These are phyloP conservation scores for Mortierella sp. DNA, from an alignment of 371 early-diverging fungal species.

Conservation along the genomic window DNA sequence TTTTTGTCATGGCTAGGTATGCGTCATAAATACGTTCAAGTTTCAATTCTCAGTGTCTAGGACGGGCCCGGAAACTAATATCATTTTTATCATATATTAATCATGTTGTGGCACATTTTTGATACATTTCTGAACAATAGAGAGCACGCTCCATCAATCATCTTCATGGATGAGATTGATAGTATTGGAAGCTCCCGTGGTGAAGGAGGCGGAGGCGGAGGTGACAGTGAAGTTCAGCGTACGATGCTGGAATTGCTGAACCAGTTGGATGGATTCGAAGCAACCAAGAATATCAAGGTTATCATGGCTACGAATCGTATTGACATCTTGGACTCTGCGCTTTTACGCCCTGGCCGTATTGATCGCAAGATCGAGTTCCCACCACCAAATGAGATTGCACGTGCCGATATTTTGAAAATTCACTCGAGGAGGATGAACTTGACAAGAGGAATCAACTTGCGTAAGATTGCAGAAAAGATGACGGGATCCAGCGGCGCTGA, in stretches of 20 bases:
- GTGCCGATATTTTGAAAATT: conserved; percentile 99
- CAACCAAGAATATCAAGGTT: conserved; percentile 97
- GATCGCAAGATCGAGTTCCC: conserved; percentile 99
- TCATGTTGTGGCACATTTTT: background rate
- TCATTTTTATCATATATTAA: background rate
- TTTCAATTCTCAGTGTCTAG: background rate
- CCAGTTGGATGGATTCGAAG: conserved; percentile 99
- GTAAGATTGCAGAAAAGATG: conserved; percentile 96
- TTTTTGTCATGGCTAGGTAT: conserved; percentile 99
- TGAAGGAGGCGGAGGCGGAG: conserved; percentile 86
- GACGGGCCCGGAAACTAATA: background rate
- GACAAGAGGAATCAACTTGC: conserved; percentile 97
- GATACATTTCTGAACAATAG: conserved; percentile 40
- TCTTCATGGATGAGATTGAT: conserved; percentile 99
- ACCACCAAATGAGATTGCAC: conserved; percentile 97
- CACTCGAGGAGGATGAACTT: conserved; percentile 99
- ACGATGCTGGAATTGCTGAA: conserved; percentile 99
- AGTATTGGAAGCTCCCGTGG: conserved; percentile 98
- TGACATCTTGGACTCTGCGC: conserved; percentile 98
- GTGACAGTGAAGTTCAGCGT: conserved; percentile 99
- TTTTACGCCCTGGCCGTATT: conserved; percentile 98
- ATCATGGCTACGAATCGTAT: conserved; percentile 99
- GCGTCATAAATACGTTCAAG: background rate
- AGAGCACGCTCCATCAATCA: conserved; percentile 98
- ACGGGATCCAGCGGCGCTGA: conserved; percentile 99